Conservation (phyloP, 371 early-diverging fungal species). For the Blyttiomyces sp. region DNA sequence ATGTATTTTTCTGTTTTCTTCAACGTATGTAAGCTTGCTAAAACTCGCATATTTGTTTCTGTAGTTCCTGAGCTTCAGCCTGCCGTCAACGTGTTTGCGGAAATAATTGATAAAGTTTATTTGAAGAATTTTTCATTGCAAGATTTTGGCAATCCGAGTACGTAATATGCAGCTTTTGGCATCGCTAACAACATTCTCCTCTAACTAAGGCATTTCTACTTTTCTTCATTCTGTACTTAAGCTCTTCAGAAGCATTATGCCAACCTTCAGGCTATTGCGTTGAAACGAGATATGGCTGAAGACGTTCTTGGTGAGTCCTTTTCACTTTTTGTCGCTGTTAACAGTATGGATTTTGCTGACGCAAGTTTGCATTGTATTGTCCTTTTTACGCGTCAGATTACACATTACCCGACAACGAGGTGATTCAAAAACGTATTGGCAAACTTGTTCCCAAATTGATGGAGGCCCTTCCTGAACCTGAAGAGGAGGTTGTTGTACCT, state of each 20-base stretch:
- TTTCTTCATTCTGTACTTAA: slow-evolving; percentile 14
- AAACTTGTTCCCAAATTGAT: slow-evolving; percentile 20
- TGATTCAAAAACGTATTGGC: slow-evolving; percentile 18
- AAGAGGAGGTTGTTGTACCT: slow-evolving; percentile 6
- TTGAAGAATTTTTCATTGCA: slow-evolving; percentile 49
- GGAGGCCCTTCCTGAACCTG: slow-evolving; percentile 4
- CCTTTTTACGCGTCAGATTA: slow-evolving; percentile 10
- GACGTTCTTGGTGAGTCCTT: slow-evolving; percentile 31
- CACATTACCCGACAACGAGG: slow-evolving; percentile 25
- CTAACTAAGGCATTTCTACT: too few relatives aligned
- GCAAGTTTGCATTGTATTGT: not conserved
- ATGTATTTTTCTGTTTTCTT: slow-evolving; percentile 20
- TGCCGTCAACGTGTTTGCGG: slow-evolving; percentile 19
- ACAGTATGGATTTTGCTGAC: too few relatives aligned
- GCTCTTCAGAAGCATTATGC: slow-evolving; percentile 62
- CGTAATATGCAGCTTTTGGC: slow-evolving; percentile 2
- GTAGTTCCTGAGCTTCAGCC: slow-evolving; percentile 7
- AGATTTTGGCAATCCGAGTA: slow-evolving; percentile 64
- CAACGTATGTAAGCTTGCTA: not conserved
- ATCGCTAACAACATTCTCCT: not conserved
- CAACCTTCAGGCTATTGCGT: slow-evolving; percentile 58
- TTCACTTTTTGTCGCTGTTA: too few relatives aligned
- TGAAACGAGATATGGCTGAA: slow-evolving; percentile 35
- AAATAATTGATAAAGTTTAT: slow-evolving; percentile 43
- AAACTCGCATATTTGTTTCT: too few relatives aligned